These are phyloP conservation scores for Trametes pubescens DNA, from an alignment of 1,284 basidiomycete genomes.

Conservation along the genomic window DNA sequence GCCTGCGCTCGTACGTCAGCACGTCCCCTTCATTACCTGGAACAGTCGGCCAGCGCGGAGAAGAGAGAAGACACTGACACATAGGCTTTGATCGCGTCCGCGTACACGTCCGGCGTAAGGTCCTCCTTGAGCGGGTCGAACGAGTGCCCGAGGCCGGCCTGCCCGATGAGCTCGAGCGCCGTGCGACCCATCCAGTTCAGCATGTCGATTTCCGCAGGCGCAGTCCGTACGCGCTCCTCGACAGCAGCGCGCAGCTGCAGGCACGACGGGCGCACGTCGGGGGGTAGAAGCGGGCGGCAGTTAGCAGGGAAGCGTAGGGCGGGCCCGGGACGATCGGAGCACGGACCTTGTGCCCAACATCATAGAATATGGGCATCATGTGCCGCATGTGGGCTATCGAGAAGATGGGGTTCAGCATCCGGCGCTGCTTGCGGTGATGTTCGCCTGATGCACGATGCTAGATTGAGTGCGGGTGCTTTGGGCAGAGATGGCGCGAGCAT, in stretches of 20 bases:
- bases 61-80: conserved; percentile 28
- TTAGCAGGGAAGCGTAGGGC: conserved; percentile 19
- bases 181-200: conserved; percentile 46
- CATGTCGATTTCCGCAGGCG: conserved; percentile 43
- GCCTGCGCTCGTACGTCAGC: conserved; percentile 16
- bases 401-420: conserved; percentile 34
- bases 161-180: conserved; percentile 48
- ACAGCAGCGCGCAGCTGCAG: conserved; percentile 38
- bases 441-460: conserved; percentile 31
- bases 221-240: conserved; percentile 25
- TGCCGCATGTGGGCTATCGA: conserved; percentile 35
- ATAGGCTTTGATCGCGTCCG: conserved; percentile 42
- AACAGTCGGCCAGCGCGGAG: background rate
- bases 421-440: conserved; percentile 33
- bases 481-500: background rate
- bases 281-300: conserved; percentile 12
- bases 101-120: conserved; percentile 37
- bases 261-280: background rate
- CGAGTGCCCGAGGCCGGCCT: conserved; percentile 47
- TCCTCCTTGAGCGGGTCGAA: conserved; percentile 44
- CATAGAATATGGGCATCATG: conserved; percentile 35
- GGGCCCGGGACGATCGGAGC: conserved; percentile 16
- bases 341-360: conserved; percentile 36
- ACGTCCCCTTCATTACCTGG: background rate
- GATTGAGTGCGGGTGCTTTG: background rate